These are phyloP conservation scores for Castanea sativa DNA, from an alignment of 306 rosid genomes.

Conservation along the genomic window DNA sequence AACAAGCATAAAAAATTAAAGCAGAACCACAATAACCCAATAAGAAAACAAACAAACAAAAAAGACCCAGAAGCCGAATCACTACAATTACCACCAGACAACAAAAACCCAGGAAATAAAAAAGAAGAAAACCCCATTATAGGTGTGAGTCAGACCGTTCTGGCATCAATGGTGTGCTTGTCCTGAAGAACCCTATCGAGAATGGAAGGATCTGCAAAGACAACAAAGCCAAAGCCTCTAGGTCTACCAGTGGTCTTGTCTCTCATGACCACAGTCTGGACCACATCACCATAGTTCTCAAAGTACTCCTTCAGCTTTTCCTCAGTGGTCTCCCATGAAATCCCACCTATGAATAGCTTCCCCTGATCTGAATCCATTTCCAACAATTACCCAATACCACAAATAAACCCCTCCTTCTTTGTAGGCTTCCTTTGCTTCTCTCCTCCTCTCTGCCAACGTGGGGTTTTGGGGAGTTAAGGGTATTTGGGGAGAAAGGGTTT, in stretches of 20 bases:
- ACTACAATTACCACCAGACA: neutral
- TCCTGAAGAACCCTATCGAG: slow-evolving; percentile 94
- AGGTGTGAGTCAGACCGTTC: slow-evolving; percentile 51
- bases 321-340: slow-evolving; percentile 92
- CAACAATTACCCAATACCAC: no score
- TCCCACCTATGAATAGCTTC: slow-evolving; percentile 92
- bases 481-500: slow-evolving; percentile 31
- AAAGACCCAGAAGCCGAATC: neutral
- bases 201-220: slow-evolving; percentile 81
- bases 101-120: neutral
- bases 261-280: slow-evolving; percentile 81
- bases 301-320: slow-evolving; percentile 89
- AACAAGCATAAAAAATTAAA: neutral
- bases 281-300: slow-evolving; percentile 70
- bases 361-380: slow-evolving; percentile 97
- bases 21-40: neutral
- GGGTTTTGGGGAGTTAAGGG: neutral
- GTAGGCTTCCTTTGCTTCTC: no score
- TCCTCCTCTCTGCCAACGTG: neutral
- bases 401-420: no score
- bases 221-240: slow-evolving; percentile 86
- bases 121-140: neutral
- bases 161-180: slow-evolving; percentile 79
- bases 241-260: slow-evolving; percentile 84
- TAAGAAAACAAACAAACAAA: neutral